Evolutionary conservation across 768 basidiomycete genomes (phyloP), one percentile per base, ranked within the genome.

Genomic region (Neoboletus subvelutipes): DNA sequence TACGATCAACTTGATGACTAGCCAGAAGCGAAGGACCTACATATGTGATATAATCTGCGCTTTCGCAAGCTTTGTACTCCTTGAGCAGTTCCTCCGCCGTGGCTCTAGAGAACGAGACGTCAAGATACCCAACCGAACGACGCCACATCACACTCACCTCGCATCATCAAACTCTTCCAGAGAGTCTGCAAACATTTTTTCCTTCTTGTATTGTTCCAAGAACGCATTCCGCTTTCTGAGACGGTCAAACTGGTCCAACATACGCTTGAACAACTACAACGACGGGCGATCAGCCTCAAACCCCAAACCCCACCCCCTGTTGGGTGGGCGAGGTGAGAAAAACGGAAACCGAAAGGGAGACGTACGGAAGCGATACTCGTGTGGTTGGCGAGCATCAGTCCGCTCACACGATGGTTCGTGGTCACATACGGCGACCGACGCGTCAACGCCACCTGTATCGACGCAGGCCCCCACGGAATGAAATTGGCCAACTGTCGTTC

Each of bases 401-500:
- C 96, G 70, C 95, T 98, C 54, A 98, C 95, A 13, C 95, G 88
- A 72, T 99, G 94, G 65, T 88, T 90, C 39, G 90, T 86, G 5
- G 85, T 80, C 52, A 97, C 77, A 67, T 96, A 96, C 7, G 94
- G 94, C 17, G 92, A 94, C 64, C 84, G 87, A 56, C 92, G 86
- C 2, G 95, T 97, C 57, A 98, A 76, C 6, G 97, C 96, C 8
- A 99, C 96, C 74, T 99, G 97, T 65, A 97, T 96, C 36, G 94
- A 95, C 5, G 95, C 95, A 1, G 97, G 97, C 13, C 97, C 97
- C 97, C 97, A 99, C 7, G 97, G 97, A 60, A 99, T 98, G 71
- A 99, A 98, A 68, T 92, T 95, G 17, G 97, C 97, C 26, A 98
- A 80, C 65, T 97, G 92, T 28, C 97, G 85, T 74, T 99, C 97